Base-by-base conservation (phyloP, 805 yeast genomes). In the Komagataella ulmi region DNA sequence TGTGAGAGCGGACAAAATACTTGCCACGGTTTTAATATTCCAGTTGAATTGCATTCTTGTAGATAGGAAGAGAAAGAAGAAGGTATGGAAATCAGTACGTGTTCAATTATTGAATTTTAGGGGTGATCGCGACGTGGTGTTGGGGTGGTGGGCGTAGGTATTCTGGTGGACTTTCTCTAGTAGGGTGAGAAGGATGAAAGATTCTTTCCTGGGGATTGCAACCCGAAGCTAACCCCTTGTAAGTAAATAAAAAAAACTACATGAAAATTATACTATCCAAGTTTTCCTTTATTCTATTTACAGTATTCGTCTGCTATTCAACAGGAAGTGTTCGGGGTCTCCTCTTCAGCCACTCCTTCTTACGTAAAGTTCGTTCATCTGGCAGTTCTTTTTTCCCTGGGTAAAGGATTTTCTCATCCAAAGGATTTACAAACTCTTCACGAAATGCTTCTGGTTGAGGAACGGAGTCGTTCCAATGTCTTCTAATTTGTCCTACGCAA, bases 401-500 rank as follows among this genome's bases (percentile, higher is more conserved):
- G 63, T 86, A 88, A 40, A 87, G 57, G 44, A 88, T 67, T 51
- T 76, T 72, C 61, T 77, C 79, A 65, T 86, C 95, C 17, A 75
- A 64, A 17, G 80, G 76, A 57, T 81, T 79, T 48, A 58, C 58
- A 61, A 78, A 72, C 58, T 77, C 73, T 54, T 69, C 73, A 51
- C 58, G 62, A 59, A 58, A 71, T 3, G 7, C 8, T 57, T 55
- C 61, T 44, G 55, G 61, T 52, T 53, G 57, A 55, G 56, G 59
- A 3, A 53, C 65, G 24, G 59, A 63, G 49, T 64, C 59, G 17
- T 73, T 72, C 87, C 96, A 88, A 47, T 84, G 72, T 53, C 76
- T 72, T 64, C 80, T 83, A 61, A 93, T 85, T 63, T 89, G 89
- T 36, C 76, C 79, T 53, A 88, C 90, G 70, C 99, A 91, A 61